Evolutionary conservation across 352 stramenopile species (phyloP).

Genomic region (Poterioochromonas sp.): DNA sequence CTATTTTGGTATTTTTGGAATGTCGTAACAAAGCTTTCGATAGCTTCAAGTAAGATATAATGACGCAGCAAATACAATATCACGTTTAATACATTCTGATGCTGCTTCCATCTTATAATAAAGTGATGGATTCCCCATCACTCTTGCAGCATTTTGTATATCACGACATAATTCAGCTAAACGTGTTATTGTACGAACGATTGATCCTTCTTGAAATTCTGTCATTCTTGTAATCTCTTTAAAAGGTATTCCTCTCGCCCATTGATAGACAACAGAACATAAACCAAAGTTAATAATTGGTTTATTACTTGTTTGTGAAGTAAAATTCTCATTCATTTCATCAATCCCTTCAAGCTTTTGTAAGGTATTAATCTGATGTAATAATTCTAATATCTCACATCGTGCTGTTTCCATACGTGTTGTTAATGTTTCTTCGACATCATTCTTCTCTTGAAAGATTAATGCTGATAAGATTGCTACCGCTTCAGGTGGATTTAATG

Average conservation of each 20-base stretch:
- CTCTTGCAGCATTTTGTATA: conserved; percentile 77
- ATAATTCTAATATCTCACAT: background rate
- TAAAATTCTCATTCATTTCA: background rate
- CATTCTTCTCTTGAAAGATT: conserved; percentile 73
- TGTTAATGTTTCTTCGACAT: background rate
- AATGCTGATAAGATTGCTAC: conserved; percentile 87
- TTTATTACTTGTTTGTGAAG: background rate
- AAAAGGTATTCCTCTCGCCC: conserved; percentile 92
- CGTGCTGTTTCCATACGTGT: background rate
- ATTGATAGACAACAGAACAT: conserved; percentile 88
- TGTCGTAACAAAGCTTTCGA: too few species aligned
- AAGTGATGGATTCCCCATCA: conserved; percentile 86
- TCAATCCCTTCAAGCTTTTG: conserved; percentile 9
- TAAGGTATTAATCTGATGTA: background rate
- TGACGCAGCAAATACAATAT: conserved; percentile 93
- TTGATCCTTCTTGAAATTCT: conserved; percentile 90
- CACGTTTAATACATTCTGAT: conserved; percentile 88
- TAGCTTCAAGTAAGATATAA: conserved; percentile 88
- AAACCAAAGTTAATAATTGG: conserved; percentile 82
- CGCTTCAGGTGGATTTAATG: conserved; percentile 89
- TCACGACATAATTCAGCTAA: conserved; percentile 94
- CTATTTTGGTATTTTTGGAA: too few species aligned
- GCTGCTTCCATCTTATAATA: conserved; percentile 95
- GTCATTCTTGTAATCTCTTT: conserved; percentile 69
- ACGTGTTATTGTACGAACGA: conserved; percentile 90